phyloP scores from a whole-genome alignment of 2,329 filamentous ascomycete species.

The Phyllosticta citribraziliensis region DNA sequence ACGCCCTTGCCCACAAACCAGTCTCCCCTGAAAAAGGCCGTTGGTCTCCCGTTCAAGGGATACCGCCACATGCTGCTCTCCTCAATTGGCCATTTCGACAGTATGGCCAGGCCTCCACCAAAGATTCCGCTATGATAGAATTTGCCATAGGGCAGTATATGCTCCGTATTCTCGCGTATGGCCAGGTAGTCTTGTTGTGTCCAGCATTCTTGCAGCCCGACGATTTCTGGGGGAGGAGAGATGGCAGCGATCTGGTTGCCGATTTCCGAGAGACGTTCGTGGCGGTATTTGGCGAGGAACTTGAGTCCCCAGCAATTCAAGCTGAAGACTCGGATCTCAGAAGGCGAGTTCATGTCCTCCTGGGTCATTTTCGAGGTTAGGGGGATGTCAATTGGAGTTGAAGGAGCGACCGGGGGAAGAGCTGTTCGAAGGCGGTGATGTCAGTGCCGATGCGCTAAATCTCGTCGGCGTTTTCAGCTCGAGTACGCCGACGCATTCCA shows the following conservation, averaged over 20 bases:
- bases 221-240: constrained; percentile 65
- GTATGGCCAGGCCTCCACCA: constrained; percentile 77
- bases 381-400: neutral
- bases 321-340: constrained; percentile 61
- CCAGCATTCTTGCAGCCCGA: constrained; percentile 94
- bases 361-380: neutral
- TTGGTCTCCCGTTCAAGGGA: constrained; percentile 84
- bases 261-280: constrained; percentile 72
- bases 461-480: neutral
- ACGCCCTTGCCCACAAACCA: constrained; percentile 97
- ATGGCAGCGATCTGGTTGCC: constrained; percentile 64
- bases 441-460: constrained; percentile 3
- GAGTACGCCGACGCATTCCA: neutral
- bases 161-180: constrained; percentile 63
- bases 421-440: constrained; percentile 2
- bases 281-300: constrained; percentile 67
- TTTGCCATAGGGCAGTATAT: constrained; percentile 78
- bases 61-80: constrained; percentile 81
- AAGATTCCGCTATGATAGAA: constrained; percentile 88
- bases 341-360: neutral
- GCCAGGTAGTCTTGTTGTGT: constrained; percentile 72
- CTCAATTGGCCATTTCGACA: constrained; percentile 86
- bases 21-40: constrained; percentile 87
- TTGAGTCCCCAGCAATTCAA: constrained; percentile 98
- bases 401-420: neutral